Evolutionary conservation across 352 stramenopile species (phyloP), one percentile per base, ranked within the genome.

Genomic region (Phytophthora fragariaefolia): DNA sequence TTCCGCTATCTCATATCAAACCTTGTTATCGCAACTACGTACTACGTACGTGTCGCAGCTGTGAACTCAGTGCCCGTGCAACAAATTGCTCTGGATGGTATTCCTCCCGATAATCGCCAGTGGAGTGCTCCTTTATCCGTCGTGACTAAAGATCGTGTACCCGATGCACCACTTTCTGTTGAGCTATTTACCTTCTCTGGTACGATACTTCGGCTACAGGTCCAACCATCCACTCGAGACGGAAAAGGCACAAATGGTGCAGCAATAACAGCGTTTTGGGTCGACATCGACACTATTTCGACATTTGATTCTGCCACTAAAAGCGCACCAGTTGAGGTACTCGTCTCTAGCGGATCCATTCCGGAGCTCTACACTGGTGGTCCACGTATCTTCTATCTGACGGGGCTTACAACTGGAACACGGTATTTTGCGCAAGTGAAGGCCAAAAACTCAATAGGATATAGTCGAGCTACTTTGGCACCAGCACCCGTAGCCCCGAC

Each of bases 31-130:
- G 69, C 59, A 18, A 91, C 78, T 52, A 83, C 79, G 20, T 99
- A 98, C 73, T 98, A 95, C 75, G 85, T 98, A 2, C 84, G 95
- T 4, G 85, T 99, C 24, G 90, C 93, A 3, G 95, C 95, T 15
- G 69, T 89, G 9, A 98, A 98, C 74, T 89, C 82, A 8, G 90
- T 99, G 23, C 80, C 80, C 1, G 73, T 90, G 13, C 93, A 98
- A 73, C 66, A 82, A 52, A 87, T 98, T 49, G 77, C 95, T 23
- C 73, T 95, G 10, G 76, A 76, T 46, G 87, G 87, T 10, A 85
- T 87, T 27, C 82, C 90, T 12, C 84, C 83, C 9, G 78, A 98
- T 62, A 98, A 98, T 63, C 94, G 93, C 18, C 89, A 97, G 61
- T 99, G 96, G 95, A 97, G 90, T 26, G 87, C 82, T 12, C 66